A percentile compares a stretch with the other conserved stretches of the same genome.
Evolutionary conservation across 306 rosid species (phyloP).

Genomic region (Lathyrus tuberosus): DNA sequence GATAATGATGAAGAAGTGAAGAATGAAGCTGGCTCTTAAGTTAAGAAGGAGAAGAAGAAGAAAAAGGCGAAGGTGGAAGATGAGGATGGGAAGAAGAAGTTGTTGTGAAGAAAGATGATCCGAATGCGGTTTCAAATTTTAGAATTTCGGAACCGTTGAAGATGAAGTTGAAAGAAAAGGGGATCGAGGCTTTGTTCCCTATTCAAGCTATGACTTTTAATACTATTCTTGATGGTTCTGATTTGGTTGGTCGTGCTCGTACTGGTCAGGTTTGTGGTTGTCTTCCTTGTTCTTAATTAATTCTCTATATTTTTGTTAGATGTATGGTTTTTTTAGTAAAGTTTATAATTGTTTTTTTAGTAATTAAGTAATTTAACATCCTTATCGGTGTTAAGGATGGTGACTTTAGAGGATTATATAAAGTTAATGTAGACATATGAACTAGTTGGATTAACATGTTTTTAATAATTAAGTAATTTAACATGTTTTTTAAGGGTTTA

Average conservation of each 20-base stretch:
- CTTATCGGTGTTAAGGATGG: too few relatives aligned
- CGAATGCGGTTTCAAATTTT: constrained; percentile 65
- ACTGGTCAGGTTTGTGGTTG: constrained; percentile 83
- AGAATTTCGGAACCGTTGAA: constrained; percentile 73
- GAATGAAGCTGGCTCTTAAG: constrained; percentile 78
- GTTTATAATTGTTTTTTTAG: too few relatives aligned
- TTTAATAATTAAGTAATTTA: too few relatives aligned
- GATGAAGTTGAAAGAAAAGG: constrained; percentile 70
- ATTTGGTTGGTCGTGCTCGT: constrained; percentile 94
- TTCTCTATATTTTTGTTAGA: not conserved
- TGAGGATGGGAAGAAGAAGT: constrained; percentile 28
- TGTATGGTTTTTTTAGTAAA: too few relatives aligned
- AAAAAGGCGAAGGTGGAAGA: constrained; percentile 45
- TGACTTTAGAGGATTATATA: too few relatives aligned
- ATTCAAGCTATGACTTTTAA: constrained; percentile 93
- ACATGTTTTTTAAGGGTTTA: not conserved
- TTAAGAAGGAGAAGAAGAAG: constrained; percentile 43
- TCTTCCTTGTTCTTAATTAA: not conserved
- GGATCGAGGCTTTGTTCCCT: constrained; percentile 73
- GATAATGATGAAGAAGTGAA: constrained; percentile 46
- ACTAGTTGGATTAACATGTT: too few relatives aligned
- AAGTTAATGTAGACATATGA: too few relatives aligned
- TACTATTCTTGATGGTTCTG: constrained; percentile 67
- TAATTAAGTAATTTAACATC: too few relatives aligned
- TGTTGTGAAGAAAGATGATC: constrained; percentile 48